Percentiles rank a stretch among this genome's conserved stretches.
Evolutionary conservation across 352 stramenopile genomes (phyloP).

Genomic region (Peronospora tabacina): DNA sequence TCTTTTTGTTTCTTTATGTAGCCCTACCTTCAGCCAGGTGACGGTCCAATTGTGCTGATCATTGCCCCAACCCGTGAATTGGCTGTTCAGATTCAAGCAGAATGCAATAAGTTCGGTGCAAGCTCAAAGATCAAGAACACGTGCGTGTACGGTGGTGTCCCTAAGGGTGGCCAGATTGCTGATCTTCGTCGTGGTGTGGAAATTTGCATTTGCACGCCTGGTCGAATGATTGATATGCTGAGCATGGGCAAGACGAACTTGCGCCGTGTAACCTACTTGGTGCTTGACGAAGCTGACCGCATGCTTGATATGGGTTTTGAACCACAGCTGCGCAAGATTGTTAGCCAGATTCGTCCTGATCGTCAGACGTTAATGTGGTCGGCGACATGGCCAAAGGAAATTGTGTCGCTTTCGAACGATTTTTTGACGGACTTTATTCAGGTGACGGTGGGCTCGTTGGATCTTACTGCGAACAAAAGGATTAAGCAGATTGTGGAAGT

Average conservation of each 20-base stretch:
- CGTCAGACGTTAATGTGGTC: constrained; percentile 99
- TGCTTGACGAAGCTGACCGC: constrained; percentile 97
- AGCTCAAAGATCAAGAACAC: constrained; percentile 99
- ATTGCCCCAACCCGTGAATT: constrained; percentile 98
- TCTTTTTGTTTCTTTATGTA: constrained; percentile 28
- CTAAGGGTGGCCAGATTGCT: constrained; percentile 89
- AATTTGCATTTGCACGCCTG: constrained; percentile 90
- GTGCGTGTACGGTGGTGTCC: constrained; percentile 97
- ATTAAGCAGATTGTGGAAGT: constrained; percentile 97
- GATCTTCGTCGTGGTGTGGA: constrained; percentile 78
- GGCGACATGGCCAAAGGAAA: constrained; percentile 98
- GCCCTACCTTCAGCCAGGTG: constrained; percentile 91
- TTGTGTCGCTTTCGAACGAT: constrained; percentile 93
- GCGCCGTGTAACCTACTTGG: constrained; percentile 96
- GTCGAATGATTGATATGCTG: constrained; percentile 97
- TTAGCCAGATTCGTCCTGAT: constrained; percentile 95
- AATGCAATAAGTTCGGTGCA: constrained; percentile 97
- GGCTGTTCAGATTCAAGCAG: constrained; percentile 97
- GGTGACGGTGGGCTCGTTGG: constrained; percentile 91
- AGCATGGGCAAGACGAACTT: constrained; percentile 94
- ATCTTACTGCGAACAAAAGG: constrained; percentile 96
- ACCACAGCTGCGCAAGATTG: constrained; percentile 92
- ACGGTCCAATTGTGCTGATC: constrained; percentile 98
- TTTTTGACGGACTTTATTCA: constrained; percentile 98
- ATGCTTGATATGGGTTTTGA: constrained; percentile 96